Base-by-base conservation (phyloP, 2,329 filamentous ascomycete genomes). In the Trichoderma sp. region DNA sequence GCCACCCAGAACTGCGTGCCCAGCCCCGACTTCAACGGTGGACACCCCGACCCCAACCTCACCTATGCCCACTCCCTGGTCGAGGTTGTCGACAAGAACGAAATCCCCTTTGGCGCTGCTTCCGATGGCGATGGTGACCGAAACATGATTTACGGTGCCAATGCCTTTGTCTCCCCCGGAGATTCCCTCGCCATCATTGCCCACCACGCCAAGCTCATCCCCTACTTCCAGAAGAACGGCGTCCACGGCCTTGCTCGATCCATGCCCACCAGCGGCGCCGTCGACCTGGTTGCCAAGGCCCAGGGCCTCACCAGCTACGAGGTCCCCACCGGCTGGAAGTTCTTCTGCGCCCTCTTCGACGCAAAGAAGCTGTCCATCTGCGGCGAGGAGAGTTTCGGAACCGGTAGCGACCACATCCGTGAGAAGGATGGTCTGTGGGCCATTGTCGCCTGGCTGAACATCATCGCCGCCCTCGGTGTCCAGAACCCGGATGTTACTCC, bases 71-170 rank as follows among this genome's bases (percentile, higher is more conserved):
- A 96, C 82, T 94, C 93, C 64, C 87, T 99, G 50, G 95, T 99
- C 69, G 93, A 97, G 76, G 92, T 89, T 70, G 95, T 99, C 50
- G 93, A 99, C 81, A 92, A 92, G 84, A 89, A 92, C 75, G 87
- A 89, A 69, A 93, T 99, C 72, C 95, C 96, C 77, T 99, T 99
- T 75, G 95, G 95, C 76, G 95, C 95, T 68, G 95, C 95, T 57
- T 97, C 92, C 71, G 95, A 99, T 74, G 95, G 95, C 74, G 95
- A 99, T 75, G 95, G 95, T 76, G 95, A 99, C 84, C 92, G 95
- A 74, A 99, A 99, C 89, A 99, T 99, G 95, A 99, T 99, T 78
- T 99, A 99, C 82, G 95, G 95, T 71, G 94, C 94, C 72, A 94
- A 96, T 76, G 89, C 91, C 53, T 99, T 99, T 77, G 95, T 99